These are phyloP conservation scores for Trichoderma sp. DNA, from an alignment of 2,329 filamentous ascomycete genomes.

Conservation along the genomic window DNA sequence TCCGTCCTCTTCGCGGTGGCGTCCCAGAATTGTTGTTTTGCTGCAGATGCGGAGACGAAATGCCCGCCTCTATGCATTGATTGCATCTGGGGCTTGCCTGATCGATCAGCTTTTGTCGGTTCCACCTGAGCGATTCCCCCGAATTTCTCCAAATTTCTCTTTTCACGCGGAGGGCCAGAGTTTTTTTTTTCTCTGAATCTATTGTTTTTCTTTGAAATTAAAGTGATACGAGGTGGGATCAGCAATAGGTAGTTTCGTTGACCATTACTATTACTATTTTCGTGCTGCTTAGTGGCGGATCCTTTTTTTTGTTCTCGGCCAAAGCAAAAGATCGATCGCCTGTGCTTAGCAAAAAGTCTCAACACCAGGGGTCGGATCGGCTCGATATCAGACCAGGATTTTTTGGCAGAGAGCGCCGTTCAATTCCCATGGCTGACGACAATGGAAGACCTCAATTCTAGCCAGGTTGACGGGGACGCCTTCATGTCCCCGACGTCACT, in stretches of 20 bases:
- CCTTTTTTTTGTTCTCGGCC: neutral
- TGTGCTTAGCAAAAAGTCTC: slow-evolving; percentile 3
- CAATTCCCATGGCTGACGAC: slow-evolving; percentile 17
- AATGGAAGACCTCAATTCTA: slow-evolving; percentile 20
- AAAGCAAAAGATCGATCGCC: neutral
- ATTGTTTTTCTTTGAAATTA: neutral
- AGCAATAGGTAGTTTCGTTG: neutral
- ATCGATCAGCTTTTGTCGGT: slow-evolving; percentile 2
- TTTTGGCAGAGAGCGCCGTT: neutral
- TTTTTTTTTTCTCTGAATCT: neutral
- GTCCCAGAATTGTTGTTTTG: neutral
- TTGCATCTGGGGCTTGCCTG: neutral
- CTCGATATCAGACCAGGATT: slow-evolving; percentile 6
- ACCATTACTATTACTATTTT: neutral
- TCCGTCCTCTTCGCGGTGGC: neutral
- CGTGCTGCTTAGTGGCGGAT: neutral
- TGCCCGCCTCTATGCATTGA: neutral
- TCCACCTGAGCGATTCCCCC: slow-evolving; percentile 9
- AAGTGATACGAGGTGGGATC: neutral
- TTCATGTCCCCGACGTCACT: slow-evolving; percentile 32
- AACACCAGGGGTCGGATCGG: neutral
- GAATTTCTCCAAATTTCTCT: neutral
- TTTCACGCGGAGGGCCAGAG: slow-evolving; percentile 15
- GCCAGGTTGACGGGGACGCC: slow-evolving; percentile 18
- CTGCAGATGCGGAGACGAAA: neutral